Percentiles rank a stretch among this genome's conserved stretches.
Evolutionary conservation across 2,329 filamentous ascomycete species (phyloP).

Genomic region (Ramularia endophylla): DNA sequence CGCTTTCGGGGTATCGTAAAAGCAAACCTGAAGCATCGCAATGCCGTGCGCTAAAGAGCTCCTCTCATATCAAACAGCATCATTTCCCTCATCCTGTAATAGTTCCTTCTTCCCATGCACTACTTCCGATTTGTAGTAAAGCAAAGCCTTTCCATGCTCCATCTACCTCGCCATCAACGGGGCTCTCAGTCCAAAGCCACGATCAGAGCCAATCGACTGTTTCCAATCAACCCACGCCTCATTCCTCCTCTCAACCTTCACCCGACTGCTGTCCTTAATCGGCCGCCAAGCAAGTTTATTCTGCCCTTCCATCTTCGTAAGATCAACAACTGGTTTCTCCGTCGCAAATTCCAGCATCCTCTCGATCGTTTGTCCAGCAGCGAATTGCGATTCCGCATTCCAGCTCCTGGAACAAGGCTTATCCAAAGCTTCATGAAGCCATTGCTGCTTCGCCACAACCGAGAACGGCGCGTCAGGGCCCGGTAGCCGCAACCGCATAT

Average conservation of each 20-base stretch:
- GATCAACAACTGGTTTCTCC: constrained; percentile 53
- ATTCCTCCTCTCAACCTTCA: constrained; percentile 58
- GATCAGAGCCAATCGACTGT: too few relatives aligned
- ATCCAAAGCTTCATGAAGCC: constrained; percentile 58
- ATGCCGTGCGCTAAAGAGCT: too few relatives aligned
- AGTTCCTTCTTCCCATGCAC: too few relatives aligned
- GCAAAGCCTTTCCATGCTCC: too few relatives aligned
- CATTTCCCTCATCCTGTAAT: too few relatives aligned
- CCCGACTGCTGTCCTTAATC: constrained; percentile 57
- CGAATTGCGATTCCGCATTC: constrained; percentile 49
- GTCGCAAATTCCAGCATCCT: constrained; percentile 60
- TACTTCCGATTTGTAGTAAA: too few relatives aligned
- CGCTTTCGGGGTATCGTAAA: too few relatives aligned
- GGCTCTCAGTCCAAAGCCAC: too few relatives aligned
- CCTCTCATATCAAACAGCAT: too few relatives aligned
- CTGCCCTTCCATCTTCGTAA: constrained; percentile 47
- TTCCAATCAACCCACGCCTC: constrained; percentile 59
- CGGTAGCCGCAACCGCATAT: constrained; percentile 52
- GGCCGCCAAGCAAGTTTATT: constrained; percentile 63
- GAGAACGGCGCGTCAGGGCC: constrained; percentile 15
- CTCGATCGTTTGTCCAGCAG: constrained; percentile 58
- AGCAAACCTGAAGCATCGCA: too few relatives aligned
- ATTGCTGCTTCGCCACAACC: constrained; percentile 43
- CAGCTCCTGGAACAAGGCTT: neutral
- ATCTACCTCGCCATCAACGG: too few relatives aligned